Base-by-base conservation (phyloP, 1,284 basidiomycete genomes). In the Porogramme epimiltina region DNA sequence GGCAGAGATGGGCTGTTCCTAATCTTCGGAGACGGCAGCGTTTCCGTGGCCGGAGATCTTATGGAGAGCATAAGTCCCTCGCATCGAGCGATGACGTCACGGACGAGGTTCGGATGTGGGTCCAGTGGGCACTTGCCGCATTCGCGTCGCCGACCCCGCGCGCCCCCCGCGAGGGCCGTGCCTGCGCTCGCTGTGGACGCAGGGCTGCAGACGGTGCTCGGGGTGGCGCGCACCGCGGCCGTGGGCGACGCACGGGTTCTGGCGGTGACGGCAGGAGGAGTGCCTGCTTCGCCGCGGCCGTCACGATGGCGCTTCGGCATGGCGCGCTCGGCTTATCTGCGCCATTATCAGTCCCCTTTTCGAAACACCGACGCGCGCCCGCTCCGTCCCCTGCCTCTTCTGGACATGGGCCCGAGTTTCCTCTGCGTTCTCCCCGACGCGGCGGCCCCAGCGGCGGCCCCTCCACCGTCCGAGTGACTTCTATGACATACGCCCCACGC, bases 291-390 rank as follows among this genome's bases (percentile, higher is more conserved):
- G 6, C 10, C 38, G 46, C 24, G 40, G 45, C 50, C 31, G 49
- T 28, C 10, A n/a, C 19, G 38, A 20, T 36, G n/a, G 26, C 47
- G 31, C 31, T 42, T 16, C 5, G 34, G 47, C 58, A 52, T 40
- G 23, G 49, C 19, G 16, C n/a, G 38, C 33, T 25, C 45, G 24
- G 54, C 49, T 58, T 56, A 58, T 58, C 59, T 37, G 42, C 42
- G n/a, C 16, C 48, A 56, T 50, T 55, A 59, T 60, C 56, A 62
- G 52, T 59, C 57, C 61, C 61, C 61, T 43, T 39, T 55, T 59
- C 52, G 42, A 42, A 49, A 44, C 36, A 24, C 42, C 34, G 13
- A 18, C 41, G 11, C 45, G 51, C 45, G 47, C 31, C 36, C 20
- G 5, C 42, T 42, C 54, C 45, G 45, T 45, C 49, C 20, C 41